These are phyloP conservation scores for Lanmaoa pseudosensibilis DNA, from an alignment of 768 basidiomycete species.

Conservation along the genomic window DNA sequence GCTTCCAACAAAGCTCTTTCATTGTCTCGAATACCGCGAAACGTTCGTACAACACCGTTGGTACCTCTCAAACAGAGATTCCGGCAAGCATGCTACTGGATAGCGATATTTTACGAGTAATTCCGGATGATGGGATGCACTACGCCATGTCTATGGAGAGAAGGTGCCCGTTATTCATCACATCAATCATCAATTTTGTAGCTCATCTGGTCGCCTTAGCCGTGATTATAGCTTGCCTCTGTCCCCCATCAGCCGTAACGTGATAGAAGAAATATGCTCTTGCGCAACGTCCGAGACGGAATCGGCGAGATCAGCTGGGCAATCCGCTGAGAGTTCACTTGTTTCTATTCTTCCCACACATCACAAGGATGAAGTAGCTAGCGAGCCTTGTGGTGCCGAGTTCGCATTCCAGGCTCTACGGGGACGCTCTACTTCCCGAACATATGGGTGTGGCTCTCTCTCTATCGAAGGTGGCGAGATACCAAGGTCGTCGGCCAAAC, in stretches of 20 bases:
- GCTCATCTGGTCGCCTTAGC: constrained; percentile 6
- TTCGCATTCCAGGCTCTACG: not conserved
- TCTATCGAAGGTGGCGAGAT: not conserved
- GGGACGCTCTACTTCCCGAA: not conserved
- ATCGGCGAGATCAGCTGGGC: not conserved
- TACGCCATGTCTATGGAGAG: not conserved
- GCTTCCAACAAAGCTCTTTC: constrained; percentile 20
- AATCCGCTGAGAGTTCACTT: not conserved
- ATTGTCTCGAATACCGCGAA: constrained; percentile 12
- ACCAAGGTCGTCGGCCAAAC: not conserved
- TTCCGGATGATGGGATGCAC: constrained; percentile 3
- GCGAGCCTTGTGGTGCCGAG: not conserved
- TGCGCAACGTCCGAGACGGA: constrained; percentile 1
- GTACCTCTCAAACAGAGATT: not conserved
- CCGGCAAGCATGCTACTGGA: constrained; percentile 7
- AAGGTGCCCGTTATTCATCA: not conserved
- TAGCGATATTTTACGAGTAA: constrained; percentile 21
- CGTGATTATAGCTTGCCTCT: constrained; percentile 11
- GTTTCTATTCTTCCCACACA: not conserved
- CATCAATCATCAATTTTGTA: not conserved
- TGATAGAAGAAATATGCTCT: constrained; percentile 18
- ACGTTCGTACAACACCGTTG: not conserved
- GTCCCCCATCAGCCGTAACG: constrained; percentile 18
- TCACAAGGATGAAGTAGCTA: not conserved
- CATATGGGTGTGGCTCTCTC: not conserved